These are phyloP conservation scores for Pueraria montana DNA, from an alignment of 306 rosid species.

Conservation along the genomic window DNA sequence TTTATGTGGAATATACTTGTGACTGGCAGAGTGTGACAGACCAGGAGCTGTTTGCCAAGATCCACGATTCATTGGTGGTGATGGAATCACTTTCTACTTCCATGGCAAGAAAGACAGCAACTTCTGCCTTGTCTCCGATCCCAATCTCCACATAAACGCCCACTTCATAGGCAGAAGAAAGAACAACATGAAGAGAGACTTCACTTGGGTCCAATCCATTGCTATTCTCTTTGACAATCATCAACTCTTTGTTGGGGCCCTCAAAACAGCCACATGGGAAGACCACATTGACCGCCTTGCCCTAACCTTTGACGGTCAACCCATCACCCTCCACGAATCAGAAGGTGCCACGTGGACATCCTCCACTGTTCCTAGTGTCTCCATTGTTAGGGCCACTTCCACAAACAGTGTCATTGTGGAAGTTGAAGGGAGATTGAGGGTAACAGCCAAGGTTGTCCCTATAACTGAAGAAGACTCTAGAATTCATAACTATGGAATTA, in stretches of 20 bases:
- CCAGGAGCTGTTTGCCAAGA: conserved; percentile 65
- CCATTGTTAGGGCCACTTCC: conserved; percentile 26
- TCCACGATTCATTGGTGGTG: conserved; percentile 76
- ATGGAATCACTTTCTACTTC: conserved; percentile 76
- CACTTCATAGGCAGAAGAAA: conserved; percentile 75
- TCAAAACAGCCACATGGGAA: conserved; percentile 61
- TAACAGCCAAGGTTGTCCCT: conserved; percentile 69
- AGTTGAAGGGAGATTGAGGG: conserved; percentile 56
- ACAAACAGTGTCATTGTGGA: conserved; percentile 59
- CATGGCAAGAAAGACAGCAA: conserved; percentile 73
- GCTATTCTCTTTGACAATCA: conserved; percentile 65
- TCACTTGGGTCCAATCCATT: conserved; percentile 82
- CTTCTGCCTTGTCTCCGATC: conserved; percentile 71
- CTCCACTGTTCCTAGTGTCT: conserved; percentile 13
- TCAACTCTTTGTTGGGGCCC: conserved; percentile 63
- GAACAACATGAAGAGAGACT: conserved; percentile 65
- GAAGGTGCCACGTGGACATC: conserved; percentile 62
- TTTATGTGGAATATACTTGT: not conserved
- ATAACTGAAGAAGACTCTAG: conserved; percentile 70
- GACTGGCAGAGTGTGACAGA: conserved; percentile 42
- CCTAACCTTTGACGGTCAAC: conserved; percentile 52
- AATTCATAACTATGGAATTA: conserved; percentile 68
- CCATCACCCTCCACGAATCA: conserved; percentile 43
- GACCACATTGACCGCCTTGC: conserved; percentile 58
- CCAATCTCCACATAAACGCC: conserved; percentile 76